Evolutionary conservation across 1,284 basidiomycete species (phyloP), one percentile per base, ranked within the genome.

Genomic region (Boletus smithii): DNA sequence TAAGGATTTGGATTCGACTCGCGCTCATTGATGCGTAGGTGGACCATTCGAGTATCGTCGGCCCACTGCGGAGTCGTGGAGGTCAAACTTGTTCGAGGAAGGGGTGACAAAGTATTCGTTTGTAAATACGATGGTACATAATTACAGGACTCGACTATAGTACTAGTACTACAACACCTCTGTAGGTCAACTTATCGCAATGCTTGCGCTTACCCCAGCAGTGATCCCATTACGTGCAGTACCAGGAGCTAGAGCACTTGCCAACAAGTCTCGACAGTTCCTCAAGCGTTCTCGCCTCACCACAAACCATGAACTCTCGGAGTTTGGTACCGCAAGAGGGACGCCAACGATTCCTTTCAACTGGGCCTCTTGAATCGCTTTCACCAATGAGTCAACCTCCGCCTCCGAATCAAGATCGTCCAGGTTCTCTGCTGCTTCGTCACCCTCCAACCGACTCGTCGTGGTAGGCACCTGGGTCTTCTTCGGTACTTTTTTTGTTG

Each of bases 401-500:
- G 79, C 81, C 58, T 89, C 86, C 3, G 87, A 89, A 62, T 91
- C 88, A 43, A 91, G 57, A 47, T 90, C 87, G 48, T 89, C 87
- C 48, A 88, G 70, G 53, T 88, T 88, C 63, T 88, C 86, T 38
- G 76, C 76, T n/a, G 73, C 71, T 42, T 83, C 83, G 27, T 80
- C 81, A 3, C 74, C 75, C 18, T 73, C 75, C 27, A 74, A 58
- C 38, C 62, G 67, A 3, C 73, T 72, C 1, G 76, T 70, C 3
- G 74, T 73, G 3, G 72, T 68, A 3, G 73, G 72, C 5, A 68
- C 71, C 0, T 75, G 72, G 13, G 64, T 53, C 42, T 71, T 71
- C 60, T 79, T 80, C 53, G 77, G 75, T 23, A 75, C 70, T 60
- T 83, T 84, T 67, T 86, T 86, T 38, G 73, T 66, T 4, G 61